Evolutionary conservation across 257 asterid genomes (phyloP).

Genomic region (Oldenlandia corymbosa): DNA sequence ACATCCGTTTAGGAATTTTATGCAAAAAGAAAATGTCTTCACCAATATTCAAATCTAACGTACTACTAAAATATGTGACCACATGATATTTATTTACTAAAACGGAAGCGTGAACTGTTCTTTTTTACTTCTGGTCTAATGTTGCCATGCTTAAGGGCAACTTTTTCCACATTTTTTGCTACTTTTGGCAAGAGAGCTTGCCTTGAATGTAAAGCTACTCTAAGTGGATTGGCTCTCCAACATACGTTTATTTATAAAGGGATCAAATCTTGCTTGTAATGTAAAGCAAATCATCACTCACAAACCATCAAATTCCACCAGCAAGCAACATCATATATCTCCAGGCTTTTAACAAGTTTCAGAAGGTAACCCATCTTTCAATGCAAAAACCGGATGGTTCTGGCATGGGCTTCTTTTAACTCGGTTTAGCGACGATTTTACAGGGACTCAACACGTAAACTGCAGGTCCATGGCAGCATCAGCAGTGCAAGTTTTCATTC

Average conservation of each 20-base stretch:
- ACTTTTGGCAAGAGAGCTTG: neutral
- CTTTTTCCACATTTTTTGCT: neutral
- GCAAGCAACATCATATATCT: neutral
- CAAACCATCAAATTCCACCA: too few species aligned
- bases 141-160: slow-evolving; percentile 1
- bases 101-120: too few species aligned
- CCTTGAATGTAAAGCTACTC: slow-evolving; percentile 4
- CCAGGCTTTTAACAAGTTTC: too few species aligned
- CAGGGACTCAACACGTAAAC: neutral
- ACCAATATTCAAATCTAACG: neutral
- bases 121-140: neutral
- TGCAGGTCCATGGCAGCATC: slow-evolving; percentile 16
- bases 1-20: neutral
- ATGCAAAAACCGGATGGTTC: too few species aligned
- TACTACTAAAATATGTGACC: neutral
- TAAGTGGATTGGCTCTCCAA: neutral
- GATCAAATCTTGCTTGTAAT: neutral
- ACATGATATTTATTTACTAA: neutral
- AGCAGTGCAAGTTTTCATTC: slow-evolving; percentile 23
- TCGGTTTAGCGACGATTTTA: neutral
- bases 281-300: too few species aligned
- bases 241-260: neutral
- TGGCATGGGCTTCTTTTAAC: too few species aligned
- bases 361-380: too few species aligned
- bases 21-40: neutral